A percentile compares a stretch with the other conserved stretches of the same genome.
These are phyloP conservation scores for Naganishia cerealis DNA, from an alignment of 1,284 basidiomycete genomes.

Conservation along the genomic window DNA sequence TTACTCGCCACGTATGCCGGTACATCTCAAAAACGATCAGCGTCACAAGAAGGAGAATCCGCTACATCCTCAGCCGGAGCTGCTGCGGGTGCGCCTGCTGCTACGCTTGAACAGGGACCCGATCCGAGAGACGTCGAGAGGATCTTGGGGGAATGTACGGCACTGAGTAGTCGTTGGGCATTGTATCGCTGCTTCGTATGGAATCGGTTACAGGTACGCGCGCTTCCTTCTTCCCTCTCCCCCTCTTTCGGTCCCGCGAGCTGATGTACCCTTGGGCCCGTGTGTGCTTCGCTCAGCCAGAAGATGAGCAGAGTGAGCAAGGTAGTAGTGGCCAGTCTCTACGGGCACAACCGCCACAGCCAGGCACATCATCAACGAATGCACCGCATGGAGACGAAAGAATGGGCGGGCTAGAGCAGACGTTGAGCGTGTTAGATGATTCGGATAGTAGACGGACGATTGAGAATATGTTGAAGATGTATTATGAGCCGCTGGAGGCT, in stretches of 20 bases:
- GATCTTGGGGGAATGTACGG: constrained; percentile 77
- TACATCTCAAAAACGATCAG: constrained; percentile 35
- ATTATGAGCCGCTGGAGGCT: constrained; percentile 83
- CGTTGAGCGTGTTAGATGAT: constrained; percentile 56
- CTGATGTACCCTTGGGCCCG: not conserved
- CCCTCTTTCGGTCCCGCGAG: not conserved
- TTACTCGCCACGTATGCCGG: constrained; percentile 51
- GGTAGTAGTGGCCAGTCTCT: not conserved
- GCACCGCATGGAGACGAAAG: not conserved
- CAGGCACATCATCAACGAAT: constrained; percentile 13
- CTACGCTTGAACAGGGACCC: constrained; percentile 57
- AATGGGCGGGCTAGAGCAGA: constrained; percentile 34
- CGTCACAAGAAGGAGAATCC: constrained; percentile 44
- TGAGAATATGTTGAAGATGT: constrained; percentile 67
- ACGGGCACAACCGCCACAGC: constrained; percentile 14
- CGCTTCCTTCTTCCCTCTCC: not conserved
- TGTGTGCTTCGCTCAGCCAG: not conserved
- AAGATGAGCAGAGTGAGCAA: constrained; percentile 37
- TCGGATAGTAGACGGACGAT: constrained; percentile 63
- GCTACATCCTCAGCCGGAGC: constrained; percentile 41
- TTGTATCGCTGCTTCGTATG: constrained; percentile 84
- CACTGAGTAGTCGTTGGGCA: constrained; percentile 87
- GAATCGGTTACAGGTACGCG: constrained; percentile 65
- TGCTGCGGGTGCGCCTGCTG: constrained; percentile 57
- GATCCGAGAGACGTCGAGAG: constrained; percentile 90